These are phyloP conservation scores for Cutaneotrichosporon arboriforme DNA, from an alignment of 1,284 basidiomycete genomes.

Conservation along the genomic window DNA sequence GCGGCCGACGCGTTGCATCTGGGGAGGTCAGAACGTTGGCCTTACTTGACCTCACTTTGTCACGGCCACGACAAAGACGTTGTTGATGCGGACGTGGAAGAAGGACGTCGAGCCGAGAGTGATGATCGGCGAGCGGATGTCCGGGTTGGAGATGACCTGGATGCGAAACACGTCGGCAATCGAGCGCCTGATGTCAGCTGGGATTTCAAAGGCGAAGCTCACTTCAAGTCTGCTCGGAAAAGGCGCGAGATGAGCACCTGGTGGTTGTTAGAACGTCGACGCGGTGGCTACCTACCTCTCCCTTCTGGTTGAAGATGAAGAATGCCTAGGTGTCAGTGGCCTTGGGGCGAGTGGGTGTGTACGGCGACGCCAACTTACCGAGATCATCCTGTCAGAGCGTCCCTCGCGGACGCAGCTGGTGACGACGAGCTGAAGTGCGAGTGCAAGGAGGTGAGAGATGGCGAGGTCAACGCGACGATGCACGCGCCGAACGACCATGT, in stretches of 20 bases:
- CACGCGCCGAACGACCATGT: too few species aligned
- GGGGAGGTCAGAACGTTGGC: slow-evolving; percentile 9
- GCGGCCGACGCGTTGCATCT: slow-evolving; percentile 96
- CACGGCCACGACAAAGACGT: slow-evolving; percentile 88
- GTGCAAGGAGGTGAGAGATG: neutral
- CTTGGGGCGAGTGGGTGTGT: neutral
- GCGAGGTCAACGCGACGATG: neutral
- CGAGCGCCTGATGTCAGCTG: slow-evolving; percentile 62
- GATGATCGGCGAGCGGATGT: slow-evolving; percentile 94
- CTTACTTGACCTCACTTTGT: slow-evolving; percentile 94
- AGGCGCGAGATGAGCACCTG: slow-evolving; percentile 90
- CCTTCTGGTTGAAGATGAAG: slow-evolving; percentile 97
- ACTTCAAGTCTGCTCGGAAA: slow-evolving; percentile 93
- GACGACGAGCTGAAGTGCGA: neutral
- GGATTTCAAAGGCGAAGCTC: slow-evolving; percentile 45
- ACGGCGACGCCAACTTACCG: slow-evolving; percentile 20
- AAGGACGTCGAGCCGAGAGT: slow-evolving; percentile 95
- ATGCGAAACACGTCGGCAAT: slow-evolving; percentile 96
- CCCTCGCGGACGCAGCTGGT: neutral
- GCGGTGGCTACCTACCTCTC: slow-evolving; percentile 61
- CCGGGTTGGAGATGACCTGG: slow-evolving; percentile 95
- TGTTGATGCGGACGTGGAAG: slow-evolving; percentile 93
- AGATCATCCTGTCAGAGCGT: slow-evolving; percentile 30
- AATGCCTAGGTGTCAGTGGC: slow-evolving; percentile 66
- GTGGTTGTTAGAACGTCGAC: neutral